These are phyloP conservation scores for Bodo saltans DNA, from an alignment of 78 protist genomes.

Conservation along the genomic window DNA sequence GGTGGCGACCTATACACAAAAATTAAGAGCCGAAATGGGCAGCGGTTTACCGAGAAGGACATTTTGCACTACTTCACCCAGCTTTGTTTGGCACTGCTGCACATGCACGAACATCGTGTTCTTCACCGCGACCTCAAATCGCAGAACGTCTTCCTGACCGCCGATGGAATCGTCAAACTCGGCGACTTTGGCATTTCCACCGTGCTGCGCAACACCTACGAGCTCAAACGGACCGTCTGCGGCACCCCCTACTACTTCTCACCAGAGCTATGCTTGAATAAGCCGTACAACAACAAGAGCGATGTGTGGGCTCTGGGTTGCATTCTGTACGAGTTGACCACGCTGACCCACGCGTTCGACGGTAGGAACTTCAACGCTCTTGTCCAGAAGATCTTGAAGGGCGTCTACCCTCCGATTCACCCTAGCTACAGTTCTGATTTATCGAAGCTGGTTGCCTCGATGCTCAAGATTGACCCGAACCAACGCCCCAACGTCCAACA, in stretches of 20 bases:
- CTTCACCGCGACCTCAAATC: conserved; percentile 81
- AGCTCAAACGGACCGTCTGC: conserved; percentile 34
- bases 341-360: conserved; percentile 42
- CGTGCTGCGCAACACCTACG: conserved; percentile 49
- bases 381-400: conserved; percentile 26
- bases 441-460: not conserved
- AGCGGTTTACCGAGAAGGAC: not conserved
- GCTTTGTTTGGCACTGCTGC: conserved; percentile 65
- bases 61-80: conserved; percentile 59
- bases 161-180: conserved; percentile 60
- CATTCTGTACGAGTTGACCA: conserved; percentile 41
- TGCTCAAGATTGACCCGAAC: not conserved
- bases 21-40: not conserved
- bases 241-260: conserved; percentile 71
- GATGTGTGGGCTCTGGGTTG: conserved; percentile 71
- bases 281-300: conserved; percentile 60
- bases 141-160: conserved; percentile 76
- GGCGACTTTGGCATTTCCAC: conserved; percentile 94
- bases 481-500: conserved; percentile 1
- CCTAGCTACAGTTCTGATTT: not conserved
- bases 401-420: conserved; percentile 33
- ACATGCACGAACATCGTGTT: conserved; percentile 66
- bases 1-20: conserved; percentile 43
- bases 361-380: conserved; percentile 43
- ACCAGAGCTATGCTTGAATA: conserved; percentile 71